Evolutionary conservation across 2,329 filamentous ascomycete genomes (phyloP).

Genomic region (Botrytis paeoniae): DNA sequence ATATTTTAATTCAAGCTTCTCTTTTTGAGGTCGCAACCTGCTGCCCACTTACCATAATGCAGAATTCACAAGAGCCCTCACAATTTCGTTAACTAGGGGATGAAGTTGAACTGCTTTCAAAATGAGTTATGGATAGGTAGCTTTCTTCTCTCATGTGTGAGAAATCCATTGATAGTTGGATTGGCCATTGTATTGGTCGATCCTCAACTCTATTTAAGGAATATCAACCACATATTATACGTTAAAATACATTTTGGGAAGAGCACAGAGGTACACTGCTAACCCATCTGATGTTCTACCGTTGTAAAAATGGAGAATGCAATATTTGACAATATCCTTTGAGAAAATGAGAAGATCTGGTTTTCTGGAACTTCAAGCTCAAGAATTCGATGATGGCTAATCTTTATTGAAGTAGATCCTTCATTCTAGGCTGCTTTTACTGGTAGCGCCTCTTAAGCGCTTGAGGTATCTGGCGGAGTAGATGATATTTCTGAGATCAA

Average conservation of each 20-base stretch:
- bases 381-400: too few species aligned
- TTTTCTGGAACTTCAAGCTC: neutral
- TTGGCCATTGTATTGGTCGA: neutral
- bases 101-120: neutral
- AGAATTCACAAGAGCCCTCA: neutral
- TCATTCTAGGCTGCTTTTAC: rapidly evolving
- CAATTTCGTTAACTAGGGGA: neutral
- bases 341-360: rapidly evolving
- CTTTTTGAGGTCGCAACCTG: neutral
- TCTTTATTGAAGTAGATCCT: neutral
- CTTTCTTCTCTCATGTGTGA: neutral
- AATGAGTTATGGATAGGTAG: neutral
- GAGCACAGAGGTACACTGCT: neutral
- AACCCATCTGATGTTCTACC: too few species aligned
- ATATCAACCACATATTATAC: neutral
- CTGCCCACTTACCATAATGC: neutral
- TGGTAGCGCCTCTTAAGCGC: rapidly evolving
- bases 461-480: neutral
- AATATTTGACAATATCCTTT: rapidly evolving
- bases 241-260: too few species aligned
- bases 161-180: neutral
- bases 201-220: too few species aligned
- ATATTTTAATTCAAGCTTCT: neutral
- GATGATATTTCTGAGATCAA: neutral
- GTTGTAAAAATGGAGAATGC: too few species aligned